These are phyloP conservation scores for Pleurotus platypus DNA, from an alignment of 768 basidiomycete species.

Conservation along the genomic window DNA sequence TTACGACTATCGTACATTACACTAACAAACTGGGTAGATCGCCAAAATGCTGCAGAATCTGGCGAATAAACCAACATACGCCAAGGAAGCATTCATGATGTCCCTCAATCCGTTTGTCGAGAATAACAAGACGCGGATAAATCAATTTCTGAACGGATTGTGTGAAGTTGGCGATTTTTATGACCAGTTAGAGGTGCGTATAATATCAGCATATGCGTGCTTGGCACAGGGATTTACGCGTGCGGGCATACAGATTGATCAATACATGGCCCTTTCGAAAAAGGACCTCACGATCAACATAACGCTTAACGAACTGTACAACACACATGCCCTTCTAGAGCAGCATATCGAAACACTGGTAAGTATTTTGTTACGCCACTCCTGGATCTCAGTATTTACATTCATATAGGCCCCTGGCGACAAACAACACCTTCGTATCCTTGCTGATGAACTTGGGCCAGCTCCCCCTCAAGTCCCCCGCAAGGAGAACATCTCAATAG, in stretches of 20 bases:
- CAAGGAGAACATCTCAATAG: slow-evolving; percentile 94
- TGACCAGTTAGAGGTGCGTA: slow-evolving; percentile 87
- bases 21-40: slow-evolving; percentile 52
- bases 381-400: no score
- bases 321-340: slow-evolving; percentile 91
- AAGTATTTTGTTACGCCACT: not conserved
- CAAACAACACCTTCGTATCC: slow-evolving; percentile 92
- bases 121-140: slow-evolving; percentile 96
- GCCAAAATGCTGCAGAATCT: slow-evolving; percentile 99
- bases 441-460: slow-evolving; percentile 92
- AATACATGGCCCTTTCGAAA: slow-evolving; percentile 99
- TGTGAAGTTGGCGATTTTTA: slow-evolving; percentile 99
- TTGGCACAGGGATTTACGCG: not conserved
- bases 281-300: slow-evolving; percentile 98
- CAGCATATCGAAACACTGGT: slow-evolving; percentile 95
- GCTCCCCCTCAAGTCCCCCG: slow-evolving; percentile 94
- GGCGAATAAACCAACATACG: slow-evolving; percentile 96
- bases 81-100: slow-evolving; percentile 98
- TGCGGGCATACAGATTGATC: slow-evolving; percentile 73
- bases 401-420: slow-evolving; percentile 82
- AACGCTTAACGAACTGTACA: slow-evolving; percentile 97
- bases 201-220: not conserved
- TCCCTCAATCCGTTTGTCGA: slow-evolving; percentile 98
- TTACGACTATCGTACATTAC: not conserved
- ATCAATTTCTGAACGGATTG: slow-evolving; percentile 91